phyloP scores from a whole-genome alignment of 2,329 filamentous ascomycete genomes.

The Cercospora janseana region DNA sequence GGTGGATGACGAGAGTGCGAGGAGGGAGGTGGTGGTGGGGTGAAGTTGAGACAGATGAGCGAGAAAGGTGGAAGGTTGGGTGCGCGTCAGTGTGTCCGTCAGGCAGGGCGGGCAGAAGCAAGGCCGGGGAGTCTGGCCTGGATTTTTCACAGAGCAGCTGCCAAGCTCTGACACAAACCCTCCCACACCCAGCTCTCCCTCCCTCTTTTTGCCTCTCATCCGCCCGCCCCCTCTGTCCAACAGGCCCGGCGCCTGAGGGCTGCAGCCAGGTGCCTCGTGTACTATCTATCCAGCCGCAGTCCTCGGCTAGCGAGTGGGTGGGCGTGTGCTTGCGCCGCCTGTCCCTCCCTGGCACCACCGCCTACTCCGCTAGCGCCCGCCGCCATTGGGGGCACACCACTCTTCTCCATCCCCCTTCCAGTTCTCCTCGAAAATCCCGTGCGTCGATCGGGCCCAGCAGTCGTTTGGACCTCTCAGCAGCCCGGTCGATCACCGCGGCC shows the following conservation, averaged over 20 bases:
- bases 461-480: neutral
- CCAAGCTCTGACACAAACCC: neutral
- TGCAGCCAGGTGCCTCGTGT: no score
- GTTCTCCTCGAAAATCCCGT: neutral
- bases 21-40: neutral
- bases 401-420: neutral
- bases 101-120: neutral
- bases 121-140: neutral
- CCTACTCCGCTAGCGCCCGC: neutral
- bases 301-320: no score
- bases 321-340: no score
- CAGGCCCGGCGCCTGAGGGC: no score
- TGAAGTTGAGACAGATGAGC: neutral
- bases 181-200: neutral
- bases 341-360: neutral
- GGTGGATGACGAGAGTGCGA: neutral
- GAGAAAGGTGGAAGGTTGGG: neutral
- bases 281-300: no score
- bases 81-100: neutral
- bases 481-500: neutral
- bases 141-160: neutral
- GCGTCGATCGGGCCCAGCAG: no score
- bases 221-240: no score
- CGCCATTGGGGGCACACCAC: constrained; percentile 1
- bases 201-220: no score